Evolutionary conservation across 257 asterid genomes (phyloP).

Genomic region (Lavandula angustifolia): DNA sequence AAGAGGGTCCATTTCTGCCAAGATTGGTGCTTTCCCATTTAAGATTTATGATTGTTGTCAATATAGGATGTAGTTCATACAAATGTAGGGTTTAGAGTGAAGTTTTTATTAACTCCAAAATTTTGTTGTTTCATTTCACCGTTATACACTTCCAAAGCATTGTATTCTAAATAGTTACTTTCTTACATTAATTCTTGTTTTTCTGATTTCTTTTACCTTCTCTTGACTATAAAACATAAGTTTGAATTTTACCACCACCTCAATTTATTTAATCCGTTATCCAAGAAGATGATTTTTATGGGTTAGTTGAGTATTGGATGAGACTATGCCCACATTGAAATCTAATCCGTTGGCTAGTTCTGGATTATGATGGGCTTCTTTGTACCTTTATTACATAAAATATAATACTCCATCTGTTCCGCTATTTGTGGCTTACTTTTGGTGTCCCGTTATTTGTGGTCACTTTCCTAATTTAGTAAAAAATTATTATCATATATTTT

Average conservation of each 20-base stretch:
- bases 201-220: background rate
- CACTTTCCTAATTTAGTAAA: too few species aligned
- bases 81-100: background rate
- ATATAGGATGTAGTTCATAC: constrained; percentile 17
- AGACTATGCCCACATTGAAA: background rate
- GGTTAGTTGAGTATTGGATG: constrained; percentile 5
- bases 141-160: constrained; percentile 9
- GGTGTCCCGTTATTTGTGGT: too few species aligned
- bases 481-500: too few species aligned
- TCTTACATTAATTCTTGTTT: background rate
- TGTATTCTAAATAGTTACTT: background rate
- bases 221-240: too few species aligned
- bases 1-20: too few species aligned
- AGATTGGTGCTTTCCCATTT: constrained; percentile 1
- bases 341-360: background rate
- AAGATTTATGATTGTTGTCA: constrained; percentile 24
- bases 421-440: too few species aligned
- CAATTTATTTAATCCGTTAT: background rate
- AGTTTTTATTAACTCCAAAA: background rate
- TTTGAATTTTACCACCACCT: too few species aligned
- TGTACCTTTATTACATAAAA: constrained; percentile 16
- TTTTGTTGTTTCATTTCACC: constrained; percentile 15
- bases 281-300: background rate
- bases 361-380: constrained; percentile 6
- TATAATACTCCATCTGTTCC: too few species aligned